Evolutionary conservation across 2,329 filamentous ascomycete species (phyloP).

Genomic region (Hypoxylon sp.): DNA sequence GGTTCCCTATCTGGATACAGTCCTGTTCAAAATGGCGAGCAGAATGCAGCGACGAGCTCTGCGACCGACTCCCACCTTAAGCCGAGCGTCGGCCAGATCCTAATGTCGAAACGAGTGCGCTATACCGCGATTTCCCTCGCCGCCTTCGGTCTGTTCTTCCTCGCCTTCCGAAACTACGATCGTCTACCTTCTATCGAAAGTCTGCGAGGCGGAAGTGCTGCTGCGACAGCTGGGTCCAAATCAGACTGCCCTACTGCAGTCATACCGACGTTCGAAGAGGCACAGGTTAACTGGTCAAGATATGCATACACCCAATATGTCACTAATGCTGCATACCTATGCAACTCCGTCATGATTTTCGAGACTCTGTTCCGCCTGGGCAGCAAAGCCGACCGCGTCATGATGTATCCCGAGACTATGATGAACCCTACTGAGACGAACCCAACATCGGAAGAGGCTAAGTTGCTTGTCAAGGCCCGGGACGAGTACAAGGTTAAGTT

Average conservation of each 20-base stretch:
- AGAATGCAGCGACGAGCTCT: constrained; percentile 32
- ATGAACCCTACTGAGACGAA: constrained; percentile 54
- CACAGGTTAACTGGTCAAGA: constrained; percentile 58
- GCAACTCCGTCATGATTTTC: constrained; percentile 67
- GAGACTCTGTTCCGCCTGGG: constrained; percentile 59
- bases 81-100: constrained; percentile 56
- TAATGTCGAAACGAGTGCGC: constrained; percentile 56
- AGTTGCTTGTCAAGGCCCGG: constrained; percentile 59
- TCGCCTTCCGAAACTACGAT: constrained; percentile 53
- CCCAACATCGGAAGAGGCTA: constrained; percentile 51
- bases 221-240: constrained; percentile 30
- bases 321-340: constrained; percentile 63
- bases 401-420: constrained; percentile 63
- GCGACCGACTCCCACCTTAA: constrained; percentile 50
- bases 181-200: constrained; percentile 50
- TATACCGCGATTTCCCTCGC: constrained; percentile 48
- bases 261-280: constrained; percentile 45
- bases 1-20: constrained; percentile 49
- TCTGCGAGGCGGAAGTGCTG: constrained; percentile 44
- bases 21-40: constrained; percentile 46
- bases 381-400: constrained; percentile 61
- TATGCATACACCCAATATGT: constrained; percentile 67
- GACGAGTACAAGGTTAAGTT: constrained; percentile 63
- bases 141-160: constrained; percentile 48
- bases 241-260: constrained; percentile 47